Percentiles rank a stretch among this genome's conserved stretches.
These are phyloP conservation scores for Cytospora schulzeri DNA, from an alignment of 2,329 filamentous ascomycete genomes.

Conservation along the genomic window DNA sequence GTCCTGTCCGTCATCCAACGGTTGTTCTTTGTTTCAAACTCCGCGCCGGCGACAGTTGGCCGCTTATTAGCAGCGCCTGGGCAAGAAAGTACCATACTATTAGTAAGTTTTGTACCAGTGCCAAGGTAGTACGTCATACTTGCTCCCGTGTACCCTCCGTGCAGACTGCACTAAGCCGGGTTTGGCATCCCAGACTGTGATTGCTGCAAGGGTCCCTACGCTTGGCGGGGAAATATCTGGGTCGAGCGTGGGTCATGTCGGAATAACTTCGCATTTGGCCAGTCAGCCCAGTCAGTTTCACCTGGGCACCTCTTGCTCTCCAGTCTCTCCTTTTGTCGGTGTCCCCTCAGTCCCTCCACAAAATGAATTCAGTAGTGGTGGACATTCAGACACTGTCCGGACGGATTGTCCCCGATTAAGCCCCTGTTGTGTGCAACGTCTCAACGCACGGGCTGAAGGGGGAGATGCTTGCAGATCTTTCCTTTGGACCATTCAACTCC, in stretches of 20 bases:
- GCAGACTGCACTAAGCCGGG: constrained; percentile 11
- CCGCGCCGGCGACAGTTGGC: neutral
- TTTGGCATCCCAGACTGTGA: constrained; percentile 8
- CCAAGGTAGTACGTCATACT: neutral
- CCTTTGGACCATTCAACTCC: neutral
- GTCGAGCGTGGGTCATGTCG: neutral
- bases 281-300: neutral
- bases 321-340: neutral
- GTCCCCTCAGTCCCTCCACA: neutral
- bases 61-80: neutral
- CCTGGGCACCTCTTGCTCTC: neutral
- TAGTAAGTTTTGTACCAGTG: neutral
- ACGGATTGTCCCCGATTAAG: neutral
- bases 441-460: too few species aligned
- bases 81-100: neutral
- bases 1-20: neutral
- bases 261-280: neutral
- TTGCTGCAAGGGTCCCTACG: neutral
- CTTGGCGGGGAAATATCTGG: neutral
- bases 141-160: constrained; percentile 9
- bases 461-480: neutral
- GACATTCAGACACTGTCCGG: neutral
- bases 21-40: neutral
- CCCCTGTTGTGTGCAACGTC: neutral
- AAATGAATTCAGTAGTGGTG: too few species aligned